Evolutionary conservation across 345 rosid species (phyloP).

Genomic region (Punica granatum): DNA sequence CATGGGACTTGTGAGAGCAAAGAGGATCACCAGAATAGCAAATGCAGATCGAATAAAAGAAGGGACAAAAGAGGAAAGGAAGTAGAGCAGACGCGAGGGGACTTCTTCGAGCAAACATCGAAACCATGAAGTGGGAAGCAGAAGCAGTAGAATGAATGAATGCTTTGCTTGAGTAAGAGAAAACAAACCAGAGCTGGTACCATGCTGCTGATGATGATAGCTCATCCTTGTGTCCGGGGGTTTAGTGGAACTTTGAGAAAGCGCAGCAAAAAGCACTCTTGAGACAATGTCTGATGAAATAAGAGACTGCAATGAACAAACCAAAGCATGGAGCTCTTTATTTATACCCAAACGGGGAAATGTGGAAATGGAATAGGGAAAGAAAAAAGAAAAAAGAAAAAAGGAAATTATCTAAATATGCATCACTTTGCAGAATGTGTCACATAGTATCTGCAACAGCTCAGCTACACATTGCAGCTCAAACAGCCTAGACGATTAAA

Average conservation of each 20-base stretch:
- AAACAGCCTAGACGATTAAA: not conserved
- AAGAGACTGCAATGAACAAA: slow-evolving; percentile 18
- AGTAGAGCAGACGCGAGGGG: not conserved
- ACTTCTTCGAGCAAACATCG: not conserved
- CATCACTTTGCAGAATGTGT: slow-evolving; percentile 8
- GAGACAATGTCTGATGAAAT: slow-evolving; percentile 3
- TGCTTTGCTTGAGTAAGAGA: not conserved
- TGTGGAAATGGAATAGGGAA: slow-evolving; percentile 10
- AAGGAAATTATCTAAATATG: slow-evolving; percentile 28
- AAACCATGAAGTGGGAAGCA: slow-evolving; percentile 4
- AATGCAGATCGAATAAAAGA: not conserved
- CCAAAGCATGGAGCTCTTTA: slow-evolving; percentile 2
- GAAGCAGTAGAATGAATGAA: not conserved
- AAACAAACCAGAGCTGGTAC: slow-evolving; percentile 21
- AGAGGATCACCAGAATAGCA: not conserved
- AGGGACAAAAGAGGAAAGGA: not conserved
- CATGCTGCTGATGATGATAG: slow-evolving; percentile 18
- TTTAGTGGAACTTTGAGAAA: not conserved
- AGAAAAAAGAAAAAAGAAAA: not conserved
- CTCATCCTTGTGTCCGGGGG: slow-evolving; percentile 8
- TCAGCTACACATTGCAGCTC: slow-evolving; percentile 9
- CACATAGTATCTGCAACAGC: slow-evolving; percentile 9
- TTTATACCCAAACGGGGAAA: slow-evolving; percentile 15
- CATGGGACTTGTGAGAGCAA: not conserved
- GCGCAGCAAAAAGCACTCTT: not conserved